phyloP scores from a whole-genome alignment of 2,329 filamentous ascomycete genomes.

The Colletotrichum endophyticum region DNA sequence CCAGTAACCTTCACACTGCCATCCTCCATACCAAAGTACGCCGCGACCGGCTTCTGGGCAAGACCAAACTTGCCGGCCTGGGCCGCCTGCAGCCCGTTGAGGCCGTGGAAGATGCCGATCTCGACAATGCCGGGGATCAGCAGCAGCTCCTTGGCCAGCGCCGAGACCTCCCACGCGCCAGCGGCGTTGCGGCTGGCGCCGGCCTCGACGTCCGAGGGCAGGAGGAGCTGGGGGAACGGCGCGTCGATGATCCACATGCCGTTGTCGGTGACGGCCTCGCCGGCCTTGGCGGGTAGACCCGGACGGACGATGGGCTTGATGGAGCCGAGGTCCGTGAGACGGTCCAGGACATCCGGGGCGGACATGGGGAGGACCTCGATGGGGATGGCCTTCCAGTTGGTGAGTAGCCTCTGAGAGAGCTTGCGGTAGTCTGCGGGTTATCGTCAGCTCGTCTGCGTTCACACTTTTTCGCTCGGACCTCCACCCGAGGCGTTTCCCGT shows the following conservation, averaged over 20 bases:
- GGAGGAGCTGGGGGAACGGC: slow-evolving; percentile 77
- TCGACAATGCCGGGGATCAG: slow-evolving; percentile 86
- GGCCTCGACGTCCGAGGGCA: slow-evolving; percentile 55
- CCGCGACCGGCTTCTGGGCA: slow-evolving; percentile 89
- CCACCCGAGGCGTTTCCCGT: neutral
- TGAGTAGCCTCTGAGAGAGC: slow-evolving; percentile 75
- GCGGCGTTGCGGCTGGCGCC: slow-evolving; percentile 39
- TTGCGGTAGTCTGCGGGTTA: slow-evolving; percentile 79
- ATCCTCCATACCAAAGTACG: slow-evolving; percentile 92
- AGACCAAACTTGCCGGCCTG: slow-evolving; percentile 61
- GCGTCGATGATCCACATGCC: slow-evolving; percentile 87
- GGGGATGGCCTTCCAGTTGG: slow-evolving; percentile 83
- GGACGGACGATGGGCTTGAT: slow-evolving; percentile 73
- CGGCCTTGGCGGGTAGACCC: slow-evolving; percentile 77
- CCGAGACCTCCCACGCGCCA: slow-evolving; percentile 81
- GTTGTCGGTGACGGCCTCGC: slow-evolving; percentile 69
- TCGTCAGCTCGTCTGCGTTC: neutral
- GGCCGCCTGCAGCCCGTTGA: slow-evolving; percentile 73
- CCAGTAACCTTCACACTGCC: slow-evolving; percentile 63
- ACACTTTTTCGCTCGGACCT: neutral
- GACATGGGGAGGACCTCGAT: slow-evolving; percentile 92
- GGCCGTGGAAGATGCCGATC: slow-evolving; percentile 86
- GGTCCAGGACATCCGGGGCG: slow-evolving; percentile 75
- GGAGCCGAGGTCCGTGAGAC: slow-evolving; percentile 76
- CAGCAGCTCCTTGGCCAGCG: slow-evolving; percentile 77